Evolutionary conservation across 257 asterid species (phyloP).

Genomic region (Nicotiana paniculata): DNA sequence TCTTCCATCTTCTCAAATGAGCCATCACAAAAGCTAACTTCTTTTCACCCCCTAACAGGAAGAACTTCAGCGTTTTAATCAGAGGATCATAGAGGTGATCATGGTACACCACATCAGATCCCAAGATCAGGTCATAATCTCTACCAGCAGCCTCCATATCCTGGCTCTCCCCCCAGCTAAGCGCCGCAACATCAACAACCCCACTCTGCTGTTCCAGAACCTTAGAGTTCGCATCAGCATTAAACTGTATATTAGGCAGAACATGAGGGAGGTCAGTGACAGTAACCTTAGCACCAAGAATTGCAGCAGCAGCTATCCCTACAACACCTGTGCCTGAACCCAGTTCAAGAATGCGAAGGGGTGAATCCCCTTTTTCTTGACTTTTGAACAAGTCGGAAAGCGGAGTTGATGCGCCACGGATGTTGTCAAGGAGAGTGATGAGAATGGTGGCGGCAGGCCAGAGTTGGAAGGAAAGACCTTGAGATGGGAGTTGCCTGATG

Average conservation of each 20-base stretch:
- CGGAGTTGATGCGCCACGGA: constrained; percentile 14
- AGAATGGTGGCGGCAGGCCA: constrained; percentile 92
- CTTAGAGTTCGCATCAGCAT: constrained; percentile 52
- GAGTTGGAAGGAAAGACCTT: constrained; percentile 88
- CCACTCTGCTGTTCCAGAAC: constrained; percentile 38
- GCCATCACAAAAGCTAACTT: constrained; percentile 50
- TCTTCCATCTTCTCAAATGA: constrained; percentile 76
- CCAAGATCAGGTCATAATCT: constrained; percentile 58
- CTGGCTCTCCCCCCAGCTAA: constrained; percentile 60
- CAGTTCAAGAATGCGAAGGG: constrained; percentile 67
- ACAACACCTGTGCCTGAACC: constrained; percentile 93
- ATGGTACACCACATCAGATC: constrained; percentile 84
- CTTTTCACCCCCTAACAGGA: constrained; percentile 32
- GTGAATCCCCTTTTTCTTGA: constrained; percentile 7
- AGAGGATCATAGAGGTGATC: constrained; percentile 57
- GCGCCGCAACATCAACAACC: constrained; percentile 36
- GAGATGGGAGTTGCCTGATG: constrained; percentile 62
- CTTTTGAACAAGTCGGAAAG: constrained; percentile 23
- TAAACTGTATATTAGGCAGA: constrained; percentile 56
- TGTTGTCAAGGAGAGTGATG: constrained; percentile 56
- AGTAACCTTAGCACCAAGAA: constrained; percentile 62
- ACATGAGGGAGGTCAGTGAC: constrained; percentile 86
- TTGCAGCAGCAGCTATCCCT: constrained; percentile 83
- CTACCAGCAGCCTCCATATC: constrained; percentile 56
- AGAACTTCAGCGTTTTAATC: constrained; percentile 41